Evolutionary conservation across 176 grass and related monocot genomes (phyloP).

Genomic region (Phyllostachys edulis): DNA sequence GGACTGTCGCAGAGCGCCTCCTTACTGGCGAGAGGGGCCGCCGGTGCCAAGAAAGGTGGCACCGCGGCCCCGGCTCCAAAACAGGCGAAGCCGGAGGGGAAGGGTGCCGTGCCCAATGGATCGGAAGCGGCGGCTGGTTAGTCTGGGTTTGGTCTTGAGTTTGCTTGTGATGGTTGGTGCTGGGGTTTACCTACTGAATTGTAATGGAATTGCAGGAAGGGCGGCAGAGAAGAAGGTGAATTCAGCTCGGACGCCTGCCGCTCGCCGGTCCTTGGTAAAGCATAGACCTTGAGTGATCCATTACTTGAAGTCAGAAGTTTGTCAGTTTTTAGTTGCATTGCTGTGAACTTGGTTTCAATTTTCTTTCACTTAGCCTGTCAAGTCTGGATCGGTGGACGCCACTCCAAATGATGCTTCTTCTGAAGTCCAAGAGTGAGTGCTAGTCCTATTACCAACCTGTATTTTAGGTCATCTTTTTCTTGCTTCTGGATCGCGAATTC

Average conservation of each 20-base stretch:
- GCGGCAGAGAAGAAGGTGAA: constrained; percentile 38
- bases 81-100: constrained; percentile 47
- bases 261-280: constrained; percentile 58
- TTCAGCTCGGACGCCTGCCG: constrained; percentile 6
- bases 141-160: background rate
- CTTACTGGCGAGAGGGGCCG: constrained; percentile 45
- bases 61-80: background rate
- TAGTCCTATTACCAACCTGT: constrained; percentile 5
- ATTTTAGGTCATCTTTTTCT: background rate
- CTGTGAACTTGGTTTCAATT: constrained; percentile 23
- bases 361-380: constrained; percentile 45
- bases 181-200: constrained; percentile 29
- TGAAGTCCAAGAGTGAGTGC: constrained; percentile 58
- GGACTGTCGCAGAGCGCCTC: constrained; percentile 71
- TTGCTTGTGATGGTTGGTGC: background rate
- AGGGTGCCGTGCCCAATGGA: constrained; percentile 42
- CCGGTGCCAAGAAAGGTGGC: constrained; percentile 26
- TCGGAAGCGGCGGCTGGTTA: constrained; percentile 35
- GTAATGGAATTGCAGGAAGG: constrained; percentile 36
- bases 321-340: constrained; percentile 34
- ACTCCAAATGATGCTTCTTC: constrained; percentile 50
- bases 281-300: background rate
- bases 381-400: constrained; percentile 58
- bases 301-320: constrained; percentile 5
- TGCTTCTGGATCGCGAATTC: background rate